Percentiles rank a stretch among this genome's conserved stretches.
These are phyloP conservation scores for Chalciporus sphaerocephalus DNA, from an alignment of 768 basidiomycete species.

Conservation along the genomic window DNA sequence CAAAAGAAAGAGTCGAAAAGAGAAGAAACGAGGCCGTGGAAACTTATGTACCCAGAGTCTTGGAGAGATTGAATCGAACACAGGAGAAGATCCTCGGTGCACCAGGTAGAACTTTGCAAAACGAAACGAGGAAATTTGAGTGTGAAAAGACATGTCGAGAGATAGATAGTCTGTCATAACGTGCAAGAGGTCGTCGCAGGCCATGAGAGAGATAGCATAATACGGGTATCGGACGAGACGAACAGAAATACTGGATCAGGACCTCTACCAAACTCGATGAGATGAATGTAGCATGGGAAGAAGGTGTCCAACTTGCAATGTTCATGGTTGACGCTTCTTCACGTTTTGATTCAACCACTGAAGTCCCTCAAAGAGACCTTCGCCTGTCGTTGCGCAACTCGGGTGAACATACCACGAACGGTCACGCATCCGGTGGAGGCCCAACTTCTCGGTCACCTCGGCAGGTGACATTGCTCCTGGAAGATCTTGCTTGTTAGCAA, in stretches of 20 bases:
- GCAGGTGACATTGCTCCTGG: constrained; percentile 99
- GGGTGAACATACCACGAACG: constrained; percentile 99
- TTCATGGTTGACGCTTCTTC: constrained; percentile 81
- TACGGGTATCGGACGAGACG: constrained; percentile 31
- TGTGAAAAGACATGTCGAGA: constrained; percentile 24
- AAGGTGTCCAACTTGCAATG: constrained; percentile 16
- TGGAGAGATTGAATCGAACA: constrained; percentile 9
- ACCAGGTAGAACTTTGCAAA: constrained; percentile 25
- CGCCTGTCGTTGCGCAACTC: constrained; percentile 94
- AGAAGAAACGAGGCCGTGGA: constrained; percentile 16
- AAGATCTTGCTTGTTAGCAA: constrained; percentile 98
- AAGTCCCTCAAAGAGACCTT: constrained; percentile 94
- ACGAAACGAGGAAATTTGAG: constrained; percentile 17
- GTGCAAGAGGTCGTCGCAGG: constrained; percentile 33
- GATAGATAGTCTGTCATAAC: constrained; percentile 35
- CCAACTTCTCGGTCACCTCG: constrained; percentile 95
- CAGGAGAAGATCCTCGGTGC: constrained; percentile 14
- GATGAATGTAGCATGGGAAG: constrained; percentile 20
- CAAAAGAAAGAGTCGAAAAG: constrained; percentile 3
- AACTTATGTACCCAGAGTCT: constrained; percentile 11
- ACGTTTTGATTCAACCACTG: constrained; percentile 98
- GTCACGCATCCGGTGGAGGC: constrained; percentile 93
- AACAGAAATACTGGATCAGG: constrained; percentile 13
- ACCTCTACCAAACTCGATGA: constrained; percentile 22
- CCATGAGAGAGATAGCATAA: constrained; percentile 34